Base-by-base conservation (phyloP, 1,284 basidiomycete species). In the Ceratobasidium sp. region DNA sequence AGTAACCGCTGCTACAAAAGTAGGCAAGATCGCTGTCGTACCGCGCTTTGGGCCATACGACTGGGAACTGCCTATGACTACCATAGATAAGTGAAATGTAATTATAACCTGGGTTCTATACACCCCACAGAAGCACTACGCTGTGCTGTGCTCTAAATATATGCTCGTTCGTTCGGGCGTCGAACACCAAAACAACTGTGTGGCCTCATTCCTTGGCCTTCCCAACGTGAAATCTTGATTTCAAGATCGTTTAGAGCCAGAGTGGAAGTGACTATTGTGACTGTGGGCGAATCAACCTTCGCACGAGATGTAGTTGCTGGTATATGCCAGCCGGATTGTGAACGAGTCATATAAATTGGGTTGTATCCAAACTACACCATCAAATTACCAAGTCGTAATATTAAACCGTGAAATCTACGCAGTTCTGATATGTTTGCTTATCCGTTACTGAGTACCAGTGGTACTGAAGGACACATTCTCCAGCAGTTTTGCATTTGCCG, bases 11-110 rank as follows among this genome's bases (percentile, higher is more conserved):
- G 31, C 60, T n/a, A 45, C 73, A 27, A 73, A 73, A 60, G 67
- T 62, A 13, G 74, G 83, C 0, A 88, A 89, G 7, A 79, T 82
- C 12, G 87, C 93, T 82, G 87, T 90, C 10, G 87, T 89, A 45
- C 95, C 94, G 0, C 87, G 85, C 71, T 96, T 94, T 77, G 92
- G 92, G 15, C 88, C 89, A 53, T 85, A 89, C 35, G 87, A 87
- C 22, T 93, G 94, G 86, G 92, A 96, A 77, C 79, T 97, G 64
- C 93, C 94, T 43, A 84, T 91, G 3, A 82, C 94, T 47, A 89
- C 87, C 77, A 77, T 79, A 29, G 62, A 53, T 38, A 67, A 54
- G 20, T 54, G 20, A 67, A 42, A n/a, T n/a, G n/a, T n/a, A n/a
- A n/a, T n/a, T n/a, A n/a, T n/a, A n/a, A n/a, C n/a, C n/a, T n/a